Conservation (phyloP, 768 basidiomycete genomes). For the Boletus reticulatus region DNA sequence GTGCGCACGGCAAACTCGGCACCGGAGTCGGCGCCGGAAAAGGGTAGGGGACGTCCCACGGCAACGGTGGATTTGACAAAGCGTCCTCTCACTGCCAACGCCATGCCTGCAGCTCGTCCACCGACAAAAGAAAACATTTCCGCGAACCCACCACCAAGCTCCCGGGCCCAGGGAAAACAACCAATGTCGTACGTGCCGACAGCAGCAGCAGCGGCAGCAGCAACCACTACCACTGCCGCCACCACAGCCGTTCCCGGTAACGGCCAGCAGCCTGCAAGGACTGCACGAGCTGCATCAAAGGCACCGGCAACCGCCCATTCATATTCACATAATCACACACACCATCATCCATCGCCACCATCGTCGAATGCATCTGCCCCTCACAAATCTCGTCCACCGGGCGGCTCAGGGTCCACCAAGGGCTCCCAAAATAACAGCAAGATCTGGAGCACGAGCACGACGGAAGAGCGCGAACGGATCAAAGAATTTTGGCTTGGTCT, state of each 20-base stretch:
- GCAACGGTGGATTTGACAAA: conserved; percentile 35
- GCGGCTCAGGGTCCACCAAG: conserved; percentile 25
- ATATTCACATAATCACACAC: conserved; percentile 47
- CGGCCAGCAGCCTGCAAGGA: conserved; percentile 33
- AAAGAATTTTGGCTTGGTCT: conserved; percentile 97
- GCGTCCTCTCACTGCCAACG: conserved; percentile 38
- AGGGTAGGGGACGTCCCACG: conserved; percentile 32
- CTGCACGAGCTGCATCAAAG: conserved; percentile 54
- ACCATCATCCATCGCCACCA: conserved; percentile 52
- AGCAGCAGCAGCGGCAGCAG: conserved; percentile 9
- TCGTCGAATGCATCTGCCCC: conserved; percentile 34
- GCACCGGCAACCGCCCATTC: conserved; percentile 52
- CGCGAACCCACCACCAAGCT: conserved; percentile 57
- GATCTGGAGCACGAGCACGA: conserved; percentile 93
- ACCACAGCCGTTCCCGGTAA: conserved; percentile 24
- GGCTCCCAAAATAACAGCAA: conserved; percentile 56
- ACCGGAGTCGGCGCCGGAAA: conserved; percentile 34
- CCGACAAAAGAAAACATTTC: conserved; percentile 37
- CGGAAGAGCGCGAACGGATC: conserved; percentile 94
- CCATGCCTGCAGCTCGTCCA: conserved; percentile 43
- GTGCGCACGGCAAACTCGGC: conserved; percentile 28
- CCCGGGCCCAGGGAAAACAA: conserved; percentile 88
- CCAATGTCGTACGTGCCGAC: conserved; percentile 71
- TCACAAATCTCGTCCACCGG: conserved; percentile 31
- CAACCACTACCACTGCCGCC: conserved; percentile 37